Conservation (phyloP, 148 eudicot species). For the Vaccinium vitisidaea region DNA sequence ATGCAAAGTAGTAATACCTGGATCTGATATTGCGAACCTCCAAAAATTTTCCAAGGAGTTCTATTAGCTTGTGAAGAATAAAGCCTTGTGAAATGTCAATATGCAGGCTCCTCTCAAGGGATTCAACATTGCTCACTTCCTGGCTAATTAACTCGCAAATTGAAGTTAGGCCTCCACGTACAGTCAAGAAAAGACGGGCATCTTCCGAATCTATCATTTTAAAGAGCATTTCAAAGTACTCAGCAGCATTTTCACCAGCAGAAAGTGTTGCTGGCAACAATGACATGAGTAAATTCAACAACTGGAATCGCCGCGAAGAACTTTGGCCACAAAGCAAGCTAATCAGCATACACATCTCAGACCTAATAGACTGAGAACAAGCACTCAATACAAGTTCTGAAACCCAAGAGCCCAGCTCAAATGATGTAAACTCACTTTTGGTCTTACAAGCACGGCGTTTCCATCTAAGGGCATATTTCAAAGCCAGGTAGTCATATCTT, state of each 20-base stretch:
- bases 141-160: slow-evolving; percentile 81
- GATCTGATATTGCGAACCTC: slow-evolving; percentile 94
- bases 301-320: slow-evolving; percentile 73
- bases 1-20: slow-evolving; percentile 50
- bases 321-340: slow-evolving; percentile 92
- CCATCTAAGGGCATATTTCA: slow-evolving; percentile 97
- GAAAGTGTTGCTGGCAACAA: slow-evolving; percentile 92
- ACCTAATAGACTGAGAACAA: slow-evolving; percentile 95
- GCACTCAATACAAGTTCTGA: slow-evolving; percentile 95
- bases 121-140: slow-evolving; percentile 82
- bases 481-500: slow-evolving; percentile 69
- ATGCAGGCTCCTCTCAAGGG: slow-evolving; percentile 92
- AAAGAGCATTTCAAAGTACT: slow-evolving; percentile 90
- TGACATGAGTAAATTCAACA: slow-evolving; percentile 82
- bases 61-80: slow-evolving; percentile 96
- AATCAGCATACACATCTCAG: slow-evolving; percentile 97
- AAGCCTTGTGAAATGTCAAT: slow-evolving; percentile 98
- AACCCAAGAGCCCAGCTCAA: slow-evolving; percentile 99
- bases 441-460: slow-evolving; percentile 62
- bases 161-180: slow-evolving; percentile 72
- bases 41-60: slow-evolving; percentile 96
- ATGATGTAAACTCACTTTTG: slow-evolving; percentile 65
- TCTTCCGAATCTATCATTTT: slow-evolving; percentile 96
- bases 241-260: slow-evolving; percentile 96
- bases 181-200: slow-evolving; percentile 97